Base-by-base conservation (phyloP, 768 basidiomycete species). In the Neoboletus subvelutipes region DNA sequence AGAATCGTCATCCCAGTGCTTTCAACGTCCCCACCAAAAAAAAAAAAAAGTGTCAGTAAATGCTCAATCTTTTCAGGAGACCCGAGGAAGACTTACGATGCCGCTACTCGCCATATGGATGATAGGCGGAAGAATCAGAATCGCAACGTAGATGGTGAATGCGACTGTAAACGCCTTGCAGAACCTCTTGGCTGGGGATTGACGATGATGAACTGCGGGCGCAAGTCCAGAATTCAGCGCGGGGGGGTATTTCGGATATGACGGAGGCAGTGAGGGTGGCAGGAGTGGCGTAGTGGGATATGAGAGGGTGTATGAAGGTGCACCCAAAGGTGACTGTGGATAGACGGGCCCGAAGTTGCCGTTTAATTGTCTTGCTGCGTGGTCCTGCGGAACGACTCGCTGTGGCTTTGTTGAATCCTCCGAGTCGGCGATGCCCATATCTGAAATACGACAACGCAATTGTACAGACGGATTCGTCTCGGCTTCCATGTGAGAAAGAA, bases 131-230 rank as follows among this genome's bases (percentile, higher is more conserved):
- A 52, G 29, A 2, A 33, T 11, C 5, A 45, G 6, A 10, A 66
- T 3, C 2, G 43, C 41, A 24, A 67, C 26, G 33, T 63, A 68
- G 28, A 62, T 22, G 50, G 63, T 5, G 50, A 58, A 4, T 0
- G 60, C 64, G 5, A 58, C 0, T 8, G 45, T 54, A 24, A 64
- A 61, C 2, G 59, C 65, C 7, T 50, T 55, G 42, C 55, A 57
- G 18, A 68, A 68, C 11, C 67, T 26, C 20, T 37, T 45, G 18
- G 20, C 3, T 10, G 60, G 24, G 15, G 64, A 58, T 22, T 18
- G 50, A 28, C 40, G 61, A n/a, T n/a, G n/a, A n/a, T n/a, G n/a
- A n/a, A n/a, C n/a, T n/a, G n/a, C n/a, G n/a, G n/a, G n/a, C n/a
- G n/a, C n/a, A n/a, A n/a, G n/a, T n/a, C n/a, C n/a, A n/a, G n/a